Evolutionary conservation across 1,284 basidiomycete species (phyloP).

Genomic region (Stygiomarasmius scandens): DNA sequence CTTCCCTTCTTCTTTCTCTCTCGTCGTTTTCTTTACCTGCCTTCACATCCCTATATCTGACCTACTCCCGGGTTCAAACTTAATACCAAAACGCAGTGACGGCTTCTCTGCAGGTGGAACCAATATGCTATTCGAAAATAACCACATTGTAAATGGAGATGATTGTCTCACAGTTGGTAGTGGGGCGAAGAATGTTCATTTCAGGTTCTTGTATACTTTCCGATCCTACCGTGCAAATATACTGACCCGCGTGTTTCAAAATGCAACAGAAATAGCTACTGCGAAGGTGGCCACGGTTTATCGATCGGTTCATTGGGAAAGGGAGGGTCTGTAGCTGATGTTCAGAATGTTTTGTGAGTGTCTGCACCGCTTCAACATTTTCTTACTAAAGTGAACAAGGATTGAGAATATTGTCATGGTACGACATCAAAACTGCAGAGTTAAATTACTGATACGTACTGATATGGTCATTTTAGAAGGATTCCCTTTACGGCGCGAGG

Average conservation of each 20-base stretch:
- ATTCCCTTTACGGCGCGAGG: slow-evolving; percentile 58
- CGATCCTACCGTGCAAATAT: not conserved
- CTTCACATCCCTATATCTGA: no score
- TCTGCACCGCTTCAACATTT: not conserved
- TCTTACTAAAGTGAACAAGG: slow-evolving; percentile 32
- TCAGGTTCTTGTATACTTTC: slow-evolving; percentile 37
- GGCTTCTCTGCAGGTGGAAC: slow-evolving; percentile 62
- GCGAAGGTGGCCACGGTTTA: slow-evolving; percentile 61
- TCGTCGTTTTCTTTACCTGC: no score
- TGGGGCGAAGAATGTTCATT: slow-evolving; percentile 59
- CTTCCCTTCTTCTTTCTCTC: no score
- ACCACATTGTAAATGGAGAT: slow-evolving; percentile 60
- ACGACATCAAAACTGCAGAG: slow-evolving; percentile 8
- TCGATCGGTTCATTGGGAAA: slow-evolving; percentile 63
- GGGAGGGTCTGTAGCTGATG: slow-evolving; percentile 51
- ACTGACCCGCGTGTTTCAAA: not conserved
- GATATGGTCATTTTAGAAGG: no score
- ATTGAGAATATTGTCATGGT: slow-evolving; percentile 63
- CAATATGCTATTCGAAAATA: slow-evolving; percentile 60
- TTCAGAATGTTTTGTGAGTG: slow-evolving; percentile 56
- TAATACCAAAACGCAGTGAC: slow-evolving; percentile 16
- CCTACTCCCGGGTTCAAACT: no score
- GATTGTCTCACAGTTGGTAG: slow-evolving; percentile 63
- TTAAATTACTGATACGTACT: no score
- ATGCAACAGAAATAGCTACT: slow-evolving; percentile 46